Base-by-base conservation (phyloP, 1,284 basidiomycete genomes). In the Gymnopus androsaceus region DNA sequence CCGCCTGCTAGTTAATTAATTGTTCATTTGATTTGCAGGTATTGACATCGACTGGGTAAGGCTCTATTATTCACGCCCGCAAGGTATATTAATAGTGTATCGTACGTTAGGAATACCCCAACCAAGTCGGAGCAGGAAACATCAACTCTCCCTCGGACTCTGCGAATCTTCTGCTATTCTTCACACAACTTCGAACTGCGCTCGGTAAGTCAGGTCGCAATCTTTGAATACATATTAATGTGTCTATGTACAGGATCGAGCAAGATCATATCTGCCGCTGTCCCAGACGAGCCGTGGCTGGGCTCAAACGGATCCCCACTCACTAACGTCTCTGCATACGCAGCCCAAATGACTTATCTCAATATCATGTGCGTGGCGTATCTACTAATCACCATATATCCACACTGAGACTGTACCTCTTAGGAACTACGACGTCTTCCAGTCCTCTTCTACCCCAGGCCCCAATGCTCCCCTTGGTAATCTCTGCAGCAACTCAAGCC, bases 381-480 rank as follows among this genome's bases (percentile, higher is more conserved):
- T 53, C 28, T 38, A 19, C n/a, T n/a, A n/a, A n/a, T 40, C 23
- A 19, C 19, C 42, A 19, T n/a, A 11, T 21, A 33, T 27, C 19
- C 41, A 4, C 41, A 27, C 19, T 42, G 19, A 34, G 11, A 41
- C 40, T 41, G 1, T 41, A 33, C 11, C 3, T 42, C 15, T 14
- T 52, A 80, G 79, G 88, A 90, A 90, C 71, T 90, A 90, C 69
- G 88, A 90, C 67, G 82, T 88, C 47, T 88, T 81, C 79, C 84
- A 82, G 47, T 78, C 85, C 0, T 83, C 84, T 1, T 68, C 76
- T 2, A 81, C 72, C 28, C 90, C 90, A 1, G 90, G 90, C 6
- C 84, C 90, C 5, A 92, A 92, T 67, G 89, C 90, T 2, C 90
- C 90, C 2, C 80, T 92, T 17, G 77, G 78, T 3, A 77, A 91